Percentiles rank a stretch among this genome's conserved stretches.
Conservation (phyloP, 805 yeast species). For the Phaffomyces thermotolerans region DNA sequence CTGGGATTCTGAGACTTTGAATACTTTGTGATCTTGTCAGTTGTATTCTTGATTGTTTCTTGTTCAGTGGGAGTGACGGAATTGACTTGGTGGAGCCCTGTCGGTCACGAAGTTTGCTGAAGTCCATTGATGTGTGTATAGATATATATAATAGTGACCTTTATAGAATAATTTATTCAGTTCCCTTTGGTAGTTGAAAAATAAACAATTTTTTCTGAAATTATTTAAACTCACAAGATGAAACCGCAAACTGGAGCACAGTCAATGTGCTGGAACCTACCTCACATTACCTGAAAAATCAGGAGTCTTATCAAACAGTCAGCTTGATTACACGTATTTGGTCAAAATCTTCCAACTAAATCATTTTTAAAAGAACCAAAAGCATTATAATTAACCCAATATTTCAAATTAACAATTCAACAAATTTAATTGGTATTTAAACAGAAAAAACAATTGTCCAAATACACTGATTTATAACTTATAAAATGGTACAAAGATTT, state of each 20-base stretch:
- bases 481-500: too few species aligned
- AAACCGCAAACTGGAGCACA: slow-evolving; percentile 73
- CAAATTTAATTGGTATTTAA: too few species aligned
- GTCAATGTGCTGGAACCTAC: slow-evolving; percentile 74
- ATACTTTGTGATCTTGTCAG: slow-evolving; percentile 12
- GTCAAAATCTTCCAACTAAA: slow-evolving; percentile 71
- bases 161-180: too few species aligned
- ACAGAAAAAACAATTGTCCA: too few species aligned
- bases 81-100: not conserved
- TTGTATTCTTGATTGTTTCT: slow-evolving; percentile 18
- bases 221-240: too few species aligned
- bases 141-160: too few species aligned
- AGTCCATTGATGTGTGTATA: not conserved
- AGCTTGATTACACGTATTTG: slow-evolving; percentile 84
- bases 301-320: slow-evolving; percentile 71
- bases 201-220: too few species aligned
- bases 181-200: too few species aligned
- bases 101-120: not conserved
- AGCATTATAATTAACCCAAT: slow-evolving; percentile 8
- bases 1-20: slow-evolving; percentile 13
- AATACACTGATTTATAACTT: too few species aligned
- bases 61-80: slow-evolving; percentile 11
- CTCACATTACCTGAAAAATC: slow-evolving; percentile 63
- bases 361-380: slow-evolving; percentile 35
- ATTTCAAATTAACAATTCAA: slow-evolving; percentile 11